These are phyloP conservation scores for Encephalitozoon romaleae DNA, from an alignment of 371 early-diverging fungal species.

Conservation along the genomic window DNA sequence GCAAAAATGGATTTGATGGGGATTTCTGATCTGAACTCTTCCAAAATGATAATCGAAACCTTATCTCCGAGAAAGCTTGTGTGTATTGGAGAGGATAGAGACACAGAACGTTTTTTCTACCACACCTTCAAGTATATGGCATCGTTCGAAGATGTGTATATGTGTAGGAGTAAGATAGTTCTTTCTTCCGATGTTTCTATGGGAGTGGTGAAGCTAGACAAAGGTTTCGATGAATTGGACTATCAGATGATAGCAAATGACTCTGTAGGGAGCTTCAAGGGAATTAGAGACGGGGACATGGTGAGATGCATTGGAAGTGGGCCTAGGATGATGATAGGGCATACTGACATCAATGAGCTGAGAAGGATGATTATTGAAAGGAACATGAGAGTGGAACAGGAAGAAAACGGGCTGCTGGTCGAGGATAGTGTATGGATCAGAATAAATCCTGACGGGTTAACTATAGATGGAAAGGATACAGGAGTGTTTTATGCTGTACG, in stretches of 20 bases:
- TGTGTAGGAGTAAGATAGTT: not conserved
- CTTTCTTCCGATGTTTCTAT: conserved; percentile 29
- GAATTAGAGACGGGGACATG: not conserved
- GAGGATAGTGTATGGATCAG: conserved; percentile 40
- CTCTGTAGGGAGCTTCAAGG: conserved; percentile 33
- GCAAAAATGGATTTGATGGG: not conserved
- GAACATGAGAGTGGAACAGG: conserved; percentile 51
- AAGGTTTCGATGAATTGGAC: conserved; percentile 19
- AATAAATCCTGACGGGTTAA: conserved; percentile 22
- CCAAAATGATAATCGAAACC: conserved; percentile 4
- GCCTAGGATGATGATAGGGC: conserved; percentile 32
- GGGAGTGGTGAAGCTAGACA: conserved; percentile 32
- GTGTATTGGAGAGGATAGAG: not conserved
- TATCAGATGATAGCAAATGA: conserved; percentile 36
- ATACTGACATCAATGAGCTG: conserved; percentile 38
- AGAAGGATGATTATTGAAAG: conserved; percentile 46
- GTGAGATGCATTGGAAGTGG: not conserved
- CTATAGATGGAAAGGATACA: conserved; percentile 41
- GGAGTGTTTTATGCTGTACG: conserved; percentile 43
- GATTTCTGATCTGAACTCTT: not conserved
- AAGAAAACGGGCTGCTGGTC: conserved; percentile 42
- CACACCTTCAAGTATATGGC: not conserved
- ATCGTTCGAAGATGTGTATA: not conserved
- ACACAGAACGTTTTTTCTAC: conserved; percentile 1
- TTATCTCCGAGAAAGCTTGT: not conserved